phyloP scores from a whole-genome alignment of 139 green algal genomes.

The Nannochloris sp. region DNA sequence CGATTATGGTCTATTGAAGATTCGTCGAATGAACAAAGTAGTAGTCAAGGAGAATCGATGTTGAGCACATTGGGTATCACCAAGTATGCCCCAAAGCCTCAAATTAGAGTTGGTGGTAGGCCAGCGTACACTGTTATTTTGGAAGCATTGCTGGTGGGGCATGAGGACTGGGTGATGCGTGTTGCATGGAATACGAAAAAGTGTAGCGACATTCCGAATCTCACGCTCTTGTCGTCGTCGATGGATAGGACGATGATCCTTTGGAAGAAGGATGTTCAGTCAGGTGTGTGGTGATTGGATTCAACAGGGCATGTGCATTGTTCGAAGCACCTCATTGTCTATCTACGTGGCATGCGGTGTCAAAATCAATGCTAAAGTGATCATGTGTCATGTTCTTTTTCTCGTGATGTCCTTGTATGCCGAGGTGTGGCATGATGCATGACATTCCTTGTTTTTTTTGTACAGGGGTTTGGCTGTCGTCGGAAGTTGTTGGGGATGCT shows the following conservation, averaged over 20 bases:
- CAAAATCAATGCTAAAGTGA: constrained; percentile 29
- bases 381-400: neutral
- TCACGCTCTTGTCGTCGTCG: constrained; percentile 72
- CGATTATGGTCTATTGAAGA: constrained; percentile 47
- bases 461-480: constrained; percentile 75
- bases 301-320: constrained; percentile 8
- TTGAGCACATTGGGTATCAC: neutral
- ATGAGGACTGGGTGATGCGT: constrained; percentile 93
- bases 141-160: constrained; percentile 77
- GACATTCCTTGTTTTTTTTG: neutral
- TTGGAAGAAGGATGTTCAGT: constrained; percentile 60
- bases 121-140: constrained; percentile 35
- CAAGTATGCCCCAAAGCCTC: constrained; percentile 2
- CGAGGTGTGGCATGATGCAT: neutral
- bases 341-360: constrained; percentile 19
- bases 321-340: constrained; percentile 30
- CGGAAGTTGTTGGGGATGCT: constrained; percentile 77
- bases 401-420: neutral
- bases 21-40: neutral
- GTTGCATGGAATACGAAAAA: constrained; percentile 59
- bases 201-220: neutral
- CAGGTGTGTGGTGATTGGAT: constrained; percentile 22
- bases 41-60: neutral
- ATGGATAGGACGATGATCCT: constrained; percentile 96
- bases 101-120: neutral